Conservation (phyloP, 2,329 filamentous ascomycete species). For the Paracoccidioides brasiliensis region DNA sequence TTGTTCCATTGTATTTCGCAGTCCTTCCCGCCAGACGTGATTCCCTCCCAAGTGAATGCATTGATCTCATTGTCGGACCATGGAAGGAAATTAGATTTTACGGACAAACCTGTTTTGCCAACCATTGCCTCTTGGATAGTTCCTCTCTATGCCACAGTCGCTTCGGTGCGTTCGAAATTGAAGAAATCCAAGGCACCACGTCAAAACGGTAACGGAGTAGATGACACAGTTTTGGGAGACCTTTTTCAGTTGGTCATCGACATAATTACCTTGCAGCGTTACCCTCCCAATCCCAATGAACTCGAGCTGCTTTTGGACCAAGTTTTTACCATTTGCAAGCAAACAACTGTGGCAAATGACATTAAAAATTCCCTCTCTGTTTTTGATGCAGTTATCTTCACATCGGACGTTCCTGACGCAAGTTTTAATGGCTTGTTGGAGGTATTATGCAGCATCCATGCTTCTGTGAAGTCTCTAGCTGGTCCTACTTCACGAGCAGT, state of each 20-base stretch:
- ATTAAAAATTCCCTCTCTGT: slow-evolving; percentile 31
- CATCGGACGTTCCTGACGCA: slow-evolving; percentile 26
- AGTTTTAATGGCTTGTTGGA: slow-evolving; percentile 28
- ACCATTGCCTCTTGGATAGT: slow-evolving; percentile 28
- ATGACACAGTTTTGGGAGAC: slow-evolving; percentile 26
- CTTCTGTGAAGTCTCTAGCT: slow-evolving; percentile 30
- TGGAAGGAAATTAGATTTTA: slow-evolving; percentile 31
- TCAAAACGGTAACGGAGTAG: slow-evolving; percentile 19
- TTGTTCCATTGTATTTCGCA: slow-evolving; percentile 26
- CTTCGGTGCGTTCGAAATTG: slow-evolving; percentile 24
- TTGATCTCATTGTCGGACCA: slow-evolving; percentile 31
- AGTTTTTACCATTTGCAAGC: slow-evolving; percentile 28
- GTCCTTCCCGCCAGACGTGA: slow-evolving; percentile 23
- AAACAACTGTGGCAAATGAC: slow-evolving; percentile 28
- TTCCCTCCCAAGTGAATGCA: slow-evolving; percentile 27
- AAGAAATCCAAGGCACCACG: slow-evolving; percentile 25
- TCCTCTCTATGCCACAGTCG: slow-evolving; percentile 27
- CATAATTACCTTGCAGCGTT: slow-evolving; percentile 31
- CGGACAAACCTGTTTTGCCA: slow-evolving; percentile 25
- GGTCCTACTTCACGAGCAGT: slow-evolving; percentile 31
- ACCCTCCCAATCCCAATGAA: slow-evolving; percentile 23
- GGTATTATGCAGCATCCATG: slow-evolving; percentile 33
- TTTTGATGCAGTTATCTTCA: slow-evolving; percentile 31
- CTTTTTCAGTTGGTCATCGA: slow-evolving; percentile 31
- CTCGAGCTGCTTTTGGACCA: slow-evolving; percentile 25